Base-by-base conservation (phyloP, 2,329 filamentous ascomycete genomes). In the Scedosporium boydii region DNA sequence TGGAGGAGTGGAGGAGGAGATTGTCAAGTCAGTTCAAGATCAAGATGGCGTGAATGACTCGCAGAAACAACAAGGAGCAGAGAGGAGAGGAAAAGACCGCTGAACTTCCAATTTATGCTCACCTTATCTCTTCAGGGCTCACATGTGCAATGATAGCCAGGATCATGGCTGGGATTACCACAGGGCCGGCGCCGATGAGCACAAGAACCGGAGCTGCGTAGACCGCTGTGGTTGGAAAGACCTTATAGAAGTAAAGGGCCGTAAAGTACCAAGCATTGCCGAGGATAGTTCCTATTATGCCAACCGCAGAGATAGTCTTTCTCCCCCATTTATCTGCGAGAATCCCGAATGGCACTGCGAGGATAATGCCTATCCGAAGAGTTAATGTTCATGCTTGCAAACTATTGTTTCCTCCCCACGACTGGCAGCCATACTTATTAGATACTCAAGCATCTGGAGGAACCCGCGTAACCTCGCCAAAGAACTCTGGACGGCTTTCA, bases 341-440 rank as follows among this genome's bases (percentile, higher is more conserved):
- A 29, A 65, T 61, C 46, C 64, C 64, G 38, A 59, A 65, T n/a
- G 64, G 64, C 10, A 65, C 57, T 1, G 64, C 64, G 3, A 65
- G 60, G 12, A 62, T 12, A 1, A 65, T 55, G 12, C 64, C 64
- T 55, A 51, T 51, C 38, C 59, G 16, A 16, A 48, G 26, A 10
- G 41, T 59, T n/a, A 41, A 10, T 3, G 9, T 18, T 34, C 6
- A 58, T n/a, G 23, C 26, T 9, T 34, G n/a, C 27, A 34, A 34
- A 9, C 12, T 27, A 2, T 27, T 55, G 12, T 10, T 27, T 14
- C 5, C 12, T 18, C 9, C 9, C 23, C 23, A 58, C 6, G 16
- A 23, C 16, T 6, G 44, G 44, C 55, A 10, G 6, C 14, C 57
- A 12, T 27, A 60, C 59, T 44, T 60, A 59, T 62, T 6, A 63